Conservation (phyloP, 176 grass and related monocot genomes). For the Phyllostachys edulis region DNA sequence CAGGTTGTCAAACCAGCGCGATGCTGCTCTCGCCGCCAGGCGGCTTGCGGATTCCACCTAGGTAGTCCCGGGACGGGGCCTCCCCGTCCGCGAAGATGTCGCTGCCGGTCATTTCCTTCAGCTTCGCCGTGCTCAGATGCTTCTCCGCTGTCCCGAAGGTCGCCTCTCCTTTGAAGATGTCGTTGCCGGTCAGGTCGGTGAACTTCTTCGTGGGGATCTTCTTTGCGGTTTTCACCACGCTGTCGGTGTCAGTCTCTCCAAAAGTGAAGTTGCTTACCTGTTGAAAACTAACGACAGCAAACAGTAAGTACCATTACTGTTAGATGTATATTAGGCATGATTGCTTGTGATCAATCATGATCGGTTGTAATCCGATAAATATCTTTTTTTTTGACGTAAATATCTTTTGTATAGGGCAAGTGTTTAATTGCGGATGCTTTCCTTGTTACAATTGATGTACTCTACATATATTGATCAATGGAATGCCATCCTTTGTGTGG, state of each 20-base stretch:
- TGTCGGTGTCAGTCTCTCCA: slow-evolving; percentile 56
- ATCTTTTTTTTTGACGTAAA: no score
- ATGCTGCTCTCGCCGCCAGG: slow-evolving; percentile 96
- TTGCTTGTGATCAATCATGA: no score
- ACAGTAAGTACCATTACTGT: background rate
- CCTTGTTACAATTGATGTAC: no score
- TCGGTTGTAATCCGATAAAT: no score
- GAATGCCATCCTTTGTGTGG: no score
- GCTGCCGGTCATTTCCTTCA: slow-evolving; percentile 86
- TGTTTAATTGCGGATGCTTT: no score
- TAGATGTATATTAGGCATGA: no score
- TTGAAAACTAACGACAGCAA: background rate
- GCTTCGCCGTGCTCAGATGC: slow-evolving; percentile 75
- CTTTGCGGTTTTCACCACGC: slow-evolving; percentile 74
- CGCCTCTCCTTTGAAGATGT: slow-evolving; percentile 70
- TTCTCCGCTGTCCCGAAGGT: slow-evolving; percentile 54
- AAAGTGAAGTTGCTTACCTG: slow-evolving; percentile 68
- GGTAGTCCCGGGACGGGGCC: slow-evolving; percentile 63
- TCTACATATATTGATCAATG: no score
- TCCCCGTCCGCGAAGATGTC: slow-evolving; percentile 85
- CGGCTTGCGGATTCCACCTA: slow-evolving; percentile 90
- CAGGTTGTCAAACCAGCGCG: slow-evolving; percentile 68
- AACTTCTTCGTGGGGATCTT: slow-evolving; percentile 78
- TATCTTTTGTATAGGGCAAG: no score
- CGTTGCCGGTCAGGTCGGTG: slow-evolving; percentile 74